Evolutionary conservation across 768 basidiomycete species (phyloP).

Genomic region (Lactarius sp.): DNA sequence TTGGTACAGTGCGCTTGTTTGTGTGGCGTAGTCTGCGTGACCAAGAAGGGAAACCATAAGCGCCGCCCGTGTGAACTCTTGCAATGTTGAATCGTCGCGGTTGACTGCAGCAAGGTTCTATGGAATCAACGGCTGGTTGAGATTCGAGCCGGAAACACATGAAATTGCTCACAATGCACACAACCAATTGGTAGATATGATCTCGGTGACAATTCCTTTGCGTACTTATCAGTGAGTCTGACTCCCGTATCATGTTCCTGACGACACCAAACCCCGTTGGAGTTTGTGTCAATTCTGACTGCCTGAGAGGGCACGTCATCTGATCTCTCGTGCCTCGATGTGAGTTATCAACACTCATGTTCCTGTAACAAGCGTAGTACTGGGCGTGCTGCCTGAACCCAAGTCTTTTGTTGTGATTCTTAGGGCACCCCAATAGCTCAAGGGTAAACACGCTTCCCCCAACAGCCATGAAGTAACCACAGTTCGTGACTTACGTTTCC

Average conservation of each 20-base stretch:
- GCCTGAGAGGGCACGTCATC: background rate
- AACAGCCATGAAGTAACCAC: background rate
- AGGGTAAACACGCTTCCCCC: background rate
- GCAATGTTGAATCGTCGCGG: background rate
- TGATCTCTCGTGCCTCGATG: background rate
- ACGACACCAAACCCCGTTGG: background rate
- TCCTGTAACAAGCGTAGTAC: background rate
- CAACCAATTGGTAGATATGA: background rate
- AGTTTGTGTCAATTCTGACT: background rate
- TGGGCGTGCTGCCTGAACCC: background rate
- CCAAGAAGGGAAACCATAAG: background rate
- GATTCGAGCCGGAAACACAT: background rate
- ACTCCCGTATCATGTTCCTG: background rate
- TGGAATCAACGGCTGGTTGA: conserved; percentile 2
- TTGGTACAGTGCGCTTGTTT: conserved; percentile 5
- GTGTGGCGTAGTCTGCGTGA: conserved; percentile 1
- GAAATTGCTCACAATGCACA: background rate
- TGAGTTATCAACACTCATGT: background rate
- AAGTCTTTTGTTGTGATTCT: background rate
- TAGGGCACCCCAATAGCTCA: background rate
- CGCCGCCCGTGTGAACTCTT: background rate
- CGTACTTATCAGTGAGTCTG: background rate
- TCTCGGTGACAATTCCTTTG: background rate
- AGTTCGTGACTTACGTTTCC: background rate
- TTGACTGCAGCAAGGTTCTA: background rate